Evolutionary conservation across 2,329 filamentous ascomycete species (phyloP).

Genomic region (Cercospora brassicicola): DNA sequence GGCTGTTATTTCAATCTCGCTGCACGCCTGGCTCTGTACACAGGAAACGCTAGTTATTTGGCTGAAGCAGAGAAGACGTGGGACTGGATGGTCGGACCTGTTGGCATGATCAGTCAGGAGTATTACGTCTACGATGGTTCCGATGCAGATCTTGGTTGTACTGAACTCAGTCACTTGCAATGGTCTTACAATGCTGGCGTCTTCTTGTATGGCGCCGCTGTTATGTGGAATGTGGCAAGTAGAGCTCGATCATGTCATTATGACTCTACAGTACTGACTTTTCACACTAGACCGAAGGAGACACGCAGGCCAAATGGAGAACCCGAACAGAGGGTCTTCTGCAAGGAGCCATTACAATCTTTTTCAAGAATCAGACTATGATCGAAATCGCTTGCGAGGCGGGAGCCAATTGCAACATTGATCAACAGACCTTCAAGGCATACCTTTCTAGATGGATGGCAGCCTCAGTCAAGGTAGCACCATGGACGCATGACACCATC

Average conservation of each 20-base stretch:
- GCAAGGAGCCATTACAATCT: too few relatives aligned
- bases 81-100: slow-evolving; percentile 39
- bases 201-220: slow-evolving; percentile 48
- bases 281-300: slow-evolving; percentile 31
- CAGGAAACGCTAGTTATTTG: slow-evolving; percentile 54
- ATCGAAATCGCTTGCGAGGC: slow-evolving; percentile 50
- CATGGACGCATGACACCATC: slow-evolving; percentile 55
- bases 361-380: slow-evolving; percentile 47
- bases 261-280: slow-evolving; percentile 4
- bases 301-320: slow-evolving; percentile 26
- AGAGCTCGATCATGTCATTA: not conserved
- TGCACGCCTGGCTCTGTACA: slow-evolving; percentile 45
- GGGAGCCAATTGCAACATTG: slow-evolving; percentile 47
- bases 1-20: slow-evolving; percentile 56
- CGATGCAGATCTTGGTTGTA: slow-evolving; percentile 48
- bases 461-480: slow-evolving; percentile 58
- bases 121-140: slow-evolving; percentile 51
- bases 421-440: slow-evolving; percentile 49
- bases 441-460: slow-evolving; percentile 56
- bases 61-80: slow-evolving; percentile 58
- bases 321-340: slow-evolving; percentile 27
- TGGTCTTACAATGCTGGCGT: slow-evolving; percentile 52
- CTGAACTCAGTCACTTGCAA: slow-evolving; percentile 45
- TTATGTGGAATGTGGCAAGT: slow-evolving; percentile 50
- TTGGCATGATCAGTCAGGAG: slow-evolving; percentile 56